Evolutionary conservation across 2,329 filamentous ascomycete genomes (phyloP).

Genomic region (Stagonosporopsis cucurbitacearum): DNA sequence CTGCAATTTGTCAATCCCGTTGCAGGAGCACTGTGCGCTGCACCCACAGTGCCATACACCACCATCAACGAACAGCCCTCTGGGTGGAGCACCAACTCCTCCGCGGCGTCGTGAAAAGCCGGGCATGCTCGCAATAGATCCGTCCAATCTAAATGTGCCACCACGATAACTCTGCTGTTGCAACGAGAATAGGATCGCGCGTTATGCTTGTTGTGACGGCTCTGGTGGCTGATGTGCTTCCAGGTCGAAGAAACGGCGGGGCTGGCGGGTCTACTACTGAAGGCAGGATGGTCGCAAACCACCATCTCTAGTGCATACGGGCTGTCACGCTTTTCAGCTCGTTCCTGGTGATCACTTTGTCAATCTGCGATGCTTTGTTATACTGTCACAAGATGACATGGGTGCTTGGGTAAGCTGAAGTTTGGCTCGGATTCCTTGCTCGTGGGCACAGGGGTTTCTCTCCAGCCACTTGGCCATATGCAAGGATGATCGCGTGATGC

Average conservation of each 20-base stretch:
- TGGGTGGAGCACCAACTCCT: conserved; percentile 18
- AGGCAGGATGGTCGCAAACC: not conserved
- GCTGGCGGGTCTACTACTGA: not conserved
- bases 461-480: not conserved
- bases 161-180: not conserved
- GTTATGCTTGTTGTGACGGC: not conserved
- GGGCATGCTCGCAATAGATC: conserved; percentile 29
- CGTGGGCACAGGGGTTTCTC: conserved; percentile 8
- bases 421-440: not conserved
- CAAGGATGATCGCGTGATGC: not conserved
- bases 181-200: not conserved
- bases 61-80: conserved; percentile 33
- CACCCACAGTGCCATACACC: conserved; percentile 38
- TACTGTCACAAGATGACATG: not conserved
- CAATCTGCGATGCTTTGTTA: not conserved
- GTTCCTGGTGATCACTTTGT: not conserved
- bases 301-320: conserved; percentile 1
- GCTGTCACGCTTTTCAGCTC: not conserved
- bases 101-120: conserved; percentile 13
- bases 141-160: not conserved
- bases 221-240: not conserved
- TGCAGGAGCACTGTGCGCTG: not conserved
- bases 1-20: conserved; percentile 36
- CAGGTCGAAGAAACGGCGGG: not conserved
- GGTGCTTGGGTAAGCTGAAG: not conserved